Conservation (phyloP, 257 asterid genomes). For the Fraxinus quadrangulata region DNA sequence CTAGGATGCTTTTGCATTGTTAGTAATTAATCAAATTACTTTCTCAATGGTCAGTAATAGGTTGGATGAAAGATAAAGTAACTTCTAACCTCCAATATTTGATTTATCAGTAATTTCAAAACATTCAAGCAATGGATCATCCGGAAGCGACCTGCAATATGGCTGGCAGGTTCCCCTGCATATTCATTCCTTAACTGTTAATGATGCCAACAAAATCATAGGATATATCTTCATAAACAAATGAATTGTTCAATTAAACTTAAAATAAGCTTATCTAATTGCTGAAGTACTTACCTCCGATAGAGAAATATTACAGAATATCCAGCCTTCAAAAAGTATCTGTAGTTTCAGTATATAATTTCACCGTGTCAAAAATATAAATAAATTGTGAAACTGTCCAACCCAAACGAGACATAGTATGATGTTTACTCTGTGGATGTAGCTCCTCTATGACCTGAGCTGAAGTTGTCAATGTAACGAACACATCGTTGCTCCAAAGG, state of each 20-base stretch:
- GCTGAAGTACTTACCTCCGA: conserved; percentile 57
- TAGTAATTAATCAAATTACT: conserved; percentile 1
- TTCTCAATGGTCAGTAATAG: neutral
- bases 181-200: conserved; percentile 6
- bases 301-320: conserved; percentile 86
- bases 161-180: conserved; percentile 94
- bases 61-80: neutral
- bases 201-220: conserved; percentile 4
- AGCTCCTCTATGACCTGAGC: conserved; percentile 98
- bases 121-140: conserved; percentile 85
- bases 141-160: conserved; percentile 79
- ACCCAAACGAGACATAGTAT: conserved; percentile 5
- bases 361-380: conserved; percentile 10
- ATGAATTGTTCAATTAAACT: conserved; percentile 8
- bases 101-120: conserved; percentile 56
- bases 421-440: conserved; percentile 85
- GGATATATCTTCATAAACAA: neutral
- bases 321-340: conserved; percentile 88
- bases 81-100: conserved; percentile 56
- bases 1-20: neutral
- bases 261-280: conserved; percentile 3
- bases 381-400: conserved; percentile 5
- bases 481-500: conserved; percentile 93
- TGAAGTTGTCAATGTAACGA: conserved; percentile 91
- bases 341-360: conserved; percentile 33